These are phyloP conservation scores for Panaeolus papilionaceus DNA, from an alignment of 768 basidiomycete species.

Conservation along the genomic window DNA sequence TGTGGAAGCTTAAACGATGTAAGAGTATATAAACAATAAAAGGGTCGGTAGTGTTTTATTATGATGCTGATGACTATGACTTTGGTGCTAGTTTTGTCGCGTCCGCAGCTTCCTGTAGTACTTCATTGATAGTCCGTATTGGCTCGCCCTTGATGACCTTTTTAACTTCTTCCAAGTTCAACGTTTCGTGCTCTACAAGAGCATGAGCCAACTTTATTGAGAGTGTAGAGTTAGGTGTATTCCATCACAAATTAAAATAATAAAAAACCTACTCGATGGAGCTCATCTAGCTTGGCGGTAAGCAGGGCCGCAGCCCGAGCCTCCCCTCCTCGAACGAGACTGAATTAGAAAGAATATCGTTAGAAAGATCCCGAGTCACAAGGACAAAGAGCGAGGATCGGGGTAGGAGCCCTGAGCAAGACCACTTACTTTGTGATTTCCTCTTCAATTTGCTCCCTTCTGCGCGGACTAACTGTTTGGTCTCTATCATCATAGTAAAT, in stretches of 20 bases:
- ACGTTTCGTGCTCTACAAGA: constrained; percentile 93
- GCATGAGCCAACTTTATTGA: constrained; percentile 82
- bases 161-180: constrained; percentile 85
- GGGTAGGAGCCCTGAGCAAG: constrained; percentile 2
- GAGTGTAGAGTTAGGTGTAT: constrained; percentile 12
- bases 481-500: constrained; percentile 81
- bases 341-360: constrained; percentile 38
- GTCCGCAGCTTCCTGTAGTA: constrained; percentile 57
- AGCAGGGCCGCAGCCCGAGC: constrained; percentile 68
- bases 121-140: constrained; percentile 73
- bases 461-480: constrained; percentile 72
- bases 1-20: constrained; percentile 13
- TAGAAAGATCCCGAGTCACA: constrained; percentile 19
- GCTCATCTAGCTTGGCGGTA: constrained; percentile 70
- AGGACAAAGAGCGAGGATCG: constrained; percentile 17
- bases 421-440: constrained; percentile 80
- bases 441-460: constrained; percentile 85
- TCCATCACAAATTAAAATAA: constrained; percentile 23
- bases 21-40: constrained; percentile 16
- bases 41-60: constrained; percentile 7
- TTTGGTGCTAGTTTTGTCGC: constrained; percentile 41
- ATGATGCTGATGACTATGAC: constrained; percentile 27
- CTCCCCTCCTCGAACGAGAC: constrained; percentile 74
- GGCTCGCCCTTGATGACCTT: constrained; percentile 86
- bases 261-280: constrained; percentile 64